Evolutionary conservation across 2,329 filamentous ascomycete genomes (phyloP).

Genomic region (Neonectria ditissima): DNA sequence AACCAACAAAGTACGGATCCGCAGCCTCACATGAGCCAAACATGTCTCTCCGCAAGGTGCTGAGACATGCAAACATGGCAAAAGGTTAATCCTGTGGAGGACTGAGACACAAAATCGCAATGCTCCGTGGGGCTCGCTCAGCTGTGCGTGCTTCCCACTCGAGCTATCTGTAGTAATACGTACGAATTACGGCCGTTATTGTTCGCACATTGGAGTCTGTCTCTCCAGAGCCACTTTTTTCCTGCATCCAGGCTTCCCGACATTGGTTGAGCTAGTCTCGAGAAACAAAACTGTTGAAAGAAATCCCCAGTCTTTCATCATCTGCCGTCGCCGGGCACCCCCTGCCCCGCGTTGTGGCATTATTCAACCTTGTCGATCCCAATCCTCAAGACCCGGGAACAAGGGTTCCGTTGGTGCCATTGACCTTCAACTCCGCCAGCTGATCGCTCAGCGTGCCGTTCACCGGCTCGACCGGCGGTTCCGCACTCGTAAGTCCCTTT

Average conservation of each 20-base stretch:
- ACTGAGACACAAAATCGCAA: background rate
- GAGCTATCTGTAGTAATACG: background rate
- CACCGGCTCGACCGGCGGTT: constrained; percentile 33
- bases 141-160: background rate
- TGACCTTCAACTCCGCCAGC: constrained; percentile 38
- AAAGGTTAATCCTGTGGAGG: background rate
- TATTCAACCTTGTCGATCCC: constrained; percentile 10
- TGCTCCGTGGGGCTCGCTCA: background rate
- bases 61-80: constrained; percentile 2
- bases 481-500: constrained; percentile 77
- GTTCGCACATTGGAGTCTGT: background rate
- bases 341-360: background rate
- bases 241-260: background rate
- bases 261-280: constrained; percentile 4
- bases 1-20: background rate
- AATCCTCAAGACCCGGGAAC: constrained; percentile 15
- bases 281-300: constrained; percentile 10
- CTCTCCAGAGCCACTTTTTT: background rate
- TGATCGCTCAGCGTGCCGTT: constrained; percentile 36
- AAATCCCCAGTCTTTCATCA: constrained; percentile 1
- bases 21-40: background rate
- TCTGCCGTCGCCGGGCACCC: background rate
- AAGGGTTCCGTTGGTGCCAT: constrained; percentile 26
- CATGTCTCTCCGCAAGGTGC: background rate
- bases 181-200: too few relatives aligned